A percentile compares a stretch with the other conserved stretches of the same genome.
Conservation (phyloP, 73 alveolate genomes). For the Stentor coeruleus region DNA sequence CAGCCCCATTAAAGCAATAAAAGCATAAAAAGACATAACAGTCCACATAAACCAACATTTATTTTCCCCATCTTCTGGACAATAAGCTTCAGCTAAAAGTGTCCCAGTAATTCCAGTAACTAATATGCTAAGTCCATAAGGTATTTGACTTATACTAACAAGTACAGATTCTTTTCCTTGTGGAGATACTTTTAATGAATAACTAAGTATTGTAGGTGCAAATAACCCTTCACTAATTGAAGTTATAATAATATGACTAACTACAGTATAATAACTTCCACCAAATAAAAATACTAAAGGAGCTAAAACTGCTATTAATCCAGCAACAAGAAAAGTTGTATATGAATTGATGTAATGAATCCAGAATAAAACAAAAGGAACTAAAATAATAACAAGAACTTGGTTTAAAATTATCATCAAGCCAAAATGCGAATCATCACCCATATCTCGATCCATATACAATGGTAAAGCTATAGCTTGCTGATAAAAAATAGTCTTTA, state of each 20-base stretch:
- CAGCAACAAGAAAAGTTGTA: background rate
- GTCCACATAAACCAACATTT: background rate
- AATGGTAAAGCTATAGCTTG: background rate
- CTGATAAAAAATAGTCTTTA: background rate
- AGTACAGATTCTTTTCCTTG: background rate
- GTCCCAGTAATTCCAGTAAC: background rate
- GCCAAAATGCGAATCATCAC: slow-evolving; percentile 13
- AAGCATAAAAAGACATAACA: background rate
- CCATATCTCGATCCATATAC: slow-evolving; percentile 16
- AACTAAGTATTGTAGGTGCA: background rate
- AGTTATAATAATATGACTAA: background rate
- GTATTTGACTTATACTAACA: background rate
- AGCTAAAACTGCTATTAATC: background rate
- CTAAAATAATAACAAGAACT: background rate
- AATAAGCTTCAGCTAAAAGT: background rate
- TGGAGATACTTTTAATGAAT: background rate
- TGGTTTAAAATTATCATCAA: background rate
- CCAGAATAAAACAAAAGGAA: background rate
- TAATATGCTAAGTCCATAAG: background rate
- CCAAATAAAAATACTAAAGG: background rate
- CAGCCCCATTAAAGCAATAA: background rate
- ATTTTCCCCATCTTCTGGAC: slow-evolving; percentile 25
- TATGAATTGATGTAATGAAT: background rate
- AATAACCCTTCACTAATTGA: background rate
- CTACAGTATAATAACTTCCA: background rate